Evolutionary conservation across 2,329 filamentous ascomycete genomes (phyloP).

Genomic region (Alternaria tenuissima): DNA sequence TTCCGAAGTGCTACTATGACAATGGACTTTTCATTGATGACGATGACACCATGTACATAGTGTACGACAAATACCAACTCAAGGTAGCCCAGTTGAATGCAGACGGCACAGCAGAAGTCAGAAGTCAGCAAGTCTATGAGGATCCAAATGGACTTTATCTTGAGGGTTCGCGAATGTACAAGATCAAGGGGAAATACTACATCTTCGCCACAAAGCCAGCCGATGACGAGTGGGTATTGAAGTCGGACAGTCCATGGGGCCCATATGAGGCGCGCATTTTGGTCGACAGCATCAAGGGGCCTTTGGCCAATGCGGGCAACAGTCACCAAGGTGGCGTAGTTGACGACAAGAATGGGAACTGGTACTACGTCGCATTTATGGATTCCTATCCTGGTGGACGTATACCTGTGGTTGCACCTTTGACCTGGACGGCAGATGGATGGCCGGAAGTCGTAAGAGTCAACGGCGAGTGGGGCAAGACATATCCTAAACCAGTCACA

Average conservation of each 20-base stretch:
- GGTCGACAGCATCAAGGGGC: slow-evolving; percentile 53
- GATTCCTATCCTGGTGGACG: slow-evolving; percentile 65
- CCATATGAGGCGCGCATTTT: slow-evolving; percentile 61
- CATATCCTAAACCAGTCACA: slow-evolving; percentile 51
- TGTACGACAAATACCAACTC: slow-evolving; percentile 61
- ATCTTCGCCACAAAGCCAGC: slow-evolving; percentile 61
- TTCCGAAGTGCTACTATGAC: slow-evolving; percentile 65
- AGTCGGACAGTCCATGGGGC: slow-evolving; percentile 60
- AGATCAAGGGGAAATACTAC: slow-evolving; percentile 65
- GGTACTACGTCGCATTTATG: slow-evolving; percentile 68
- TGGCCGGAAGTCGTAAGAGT: slow-evolving; percentile 58
- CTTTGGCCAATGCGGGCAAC: slow-evolving; percentile 56
- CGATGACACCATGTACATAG: slow-evolving; percentile 67
- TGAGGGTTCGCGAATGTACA: slow-evolving; percentile 66
- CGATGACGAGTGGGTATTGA: slow-evolving; percentile 59
- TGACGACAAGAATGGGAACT: slow-evolving; percentile 60
- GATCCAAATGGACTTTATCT: slow-evolving; percentile 51
- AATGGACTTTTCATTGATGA: slow-evolving; percentile 66
- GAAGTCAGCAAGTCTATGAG: slow-evolving; percentile 56
- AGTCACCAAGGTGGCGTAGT: slow-evolving; percentile 67
- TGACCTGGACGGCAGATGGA: slow-evolving; percentile 62
- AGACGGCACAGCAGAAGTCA: slow-evolving; percentile 59
- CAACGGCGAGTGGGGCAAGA: slow-evolving; percentile 59
- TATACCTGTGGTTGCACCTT: slow-evolving; percentile 65
- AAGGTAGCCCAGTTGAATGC: slow-evolving; percentile 60